phyloP scores from a whole-genome alignment of 2,329 filamentous ascomycete species.

The Rhinocladiella mackenziei region DNA sequence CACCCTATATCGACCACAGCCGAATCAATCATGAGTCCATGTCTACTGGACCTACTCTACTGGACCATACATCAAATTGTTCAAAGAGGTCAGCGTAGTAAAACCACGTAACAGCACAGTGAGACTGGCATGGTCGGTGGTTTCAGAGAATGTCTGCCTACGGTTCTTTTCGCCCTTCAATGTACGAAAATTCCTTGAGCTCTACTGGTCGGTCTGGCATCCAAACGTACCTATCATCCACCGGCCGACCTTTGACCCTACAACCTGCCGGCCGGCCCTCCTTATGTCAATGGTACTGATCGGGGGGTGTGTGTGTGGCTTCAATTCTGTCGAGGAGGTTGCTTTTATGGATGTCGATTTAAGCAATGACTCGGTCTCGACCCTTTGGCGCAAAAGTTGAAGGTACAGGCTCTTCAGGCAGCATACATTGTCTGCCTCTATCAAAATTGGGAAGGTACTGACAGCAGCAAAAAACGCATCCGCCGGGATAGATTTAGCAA shows the following conservation, averaged over 20 bases:
- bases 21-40: no score
- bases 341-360: background rate
- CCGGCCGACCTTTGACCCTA: background rate
- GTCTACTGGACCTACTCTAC: no score
- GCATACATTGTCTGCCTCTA: constrained; percentile 39
- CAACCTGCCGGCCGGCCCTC: background rate
- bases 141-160: background rate
- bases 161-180: background rate
- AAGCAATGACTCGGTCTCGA: background rate
- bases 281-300: background rate
- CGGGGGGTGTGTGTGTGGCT: background rate
- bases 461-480: constrained; percentile 36
- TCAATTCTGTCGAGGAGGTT: background rate
- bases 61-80: no score
- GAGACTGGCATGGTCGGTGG: background rate
- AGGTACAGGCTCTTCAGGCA: constrained; percentile 38
- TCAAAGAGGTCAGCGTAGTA: no score
- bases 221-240: background rate
- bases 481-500: constrained; percentile 35
- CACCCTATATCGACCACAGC: no score
- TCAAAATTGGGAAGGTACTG: constrained; percentile 41
- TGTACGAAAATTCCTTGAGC: background rate
- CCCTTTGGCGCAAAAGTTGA: constrained; percentile 16
- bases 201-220: background rate
- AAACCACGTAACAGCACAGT: no score